These are phyloP conservation scores for Xylariaceae sp. DNA, from an alignment of 2,329 filamentous ascomycete genomes.

Conservation along the genomic window DNA sequence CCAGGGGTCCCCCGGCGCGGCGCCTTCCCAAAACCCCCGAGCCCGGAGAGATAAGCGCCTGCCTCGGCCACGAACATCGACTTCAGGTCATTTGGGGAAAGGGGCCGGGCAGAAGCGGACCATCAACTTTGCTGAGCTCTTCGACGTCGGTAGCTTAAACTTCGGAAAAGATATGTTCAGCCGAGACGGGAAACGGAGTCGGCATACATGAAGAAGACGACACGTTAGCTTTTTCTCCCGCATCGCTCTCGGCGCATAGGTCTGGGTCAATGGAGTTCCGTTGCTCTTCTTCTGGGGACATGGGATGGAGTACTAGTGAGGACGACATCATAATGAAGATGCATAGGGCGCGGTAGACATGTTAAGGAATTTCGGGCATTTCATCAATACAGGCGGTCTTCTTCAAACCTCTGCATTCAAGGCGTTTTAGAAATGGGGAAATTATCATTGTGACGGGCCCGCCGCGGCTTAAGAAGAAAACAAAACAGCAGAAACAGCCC, in stretches of 20 bases:
- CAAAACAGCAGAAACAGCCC: too few species aligned
- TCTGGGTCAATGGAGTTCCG: slow-evolving; percentile 14
- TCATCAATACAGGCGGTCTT: slow-evolving; percentile 8
- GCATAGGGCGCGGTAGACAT: slow-evolving; percentile 10
- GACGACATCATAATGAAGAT: slow-evolving; percentile 8
- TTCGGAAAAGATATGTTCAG: slow-evolving; percentile 57
- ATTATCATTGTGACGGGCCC: too few species aligned
- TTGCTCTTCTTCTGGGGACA: slow-evolving; percentile 14
- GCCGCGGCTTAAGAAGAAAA: too few species aligned
- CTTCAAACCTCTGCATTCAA: slow-evolving; percentile 11
- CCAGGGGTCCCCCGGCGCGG: slow-evolving; percentile 28
- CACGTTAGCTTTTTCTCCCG: slow-evolving; percentile 5
- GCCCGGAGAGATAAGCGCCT: slow-evolving; percentile 23
- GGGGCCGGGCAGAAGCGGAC: slow-evolving; percentile 68
- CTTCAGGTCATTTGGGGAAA: slow-evolving; percentile 47
- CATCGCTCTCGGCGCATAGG: slow-evolving; percentile 18
- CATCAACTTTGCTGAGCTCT: slow-evolving; percentile 69
- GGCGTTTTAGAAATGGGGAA: slow-evolving; percentile 1
- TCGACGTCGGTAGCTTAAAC: slow-evolving; percentile 61
- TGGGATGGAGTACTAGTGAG: slow-evolving; percentile 9
- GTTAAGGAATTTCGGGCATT: slow-evolving; percentile 12
- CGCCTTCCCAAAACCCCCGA: slow-evolving; percentile 29
- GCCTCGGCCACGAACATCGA: slow-evolving; percentile 23
- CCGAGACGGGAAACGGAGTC: slow-evolving; percentile 44
- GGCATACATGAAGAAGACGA: slow-evolving; percentile 38